Evolutionary conservation across 768 basidiomycete genomes (phyloP).

Genomic region (Daedaleopsis sinensis): DNA sequence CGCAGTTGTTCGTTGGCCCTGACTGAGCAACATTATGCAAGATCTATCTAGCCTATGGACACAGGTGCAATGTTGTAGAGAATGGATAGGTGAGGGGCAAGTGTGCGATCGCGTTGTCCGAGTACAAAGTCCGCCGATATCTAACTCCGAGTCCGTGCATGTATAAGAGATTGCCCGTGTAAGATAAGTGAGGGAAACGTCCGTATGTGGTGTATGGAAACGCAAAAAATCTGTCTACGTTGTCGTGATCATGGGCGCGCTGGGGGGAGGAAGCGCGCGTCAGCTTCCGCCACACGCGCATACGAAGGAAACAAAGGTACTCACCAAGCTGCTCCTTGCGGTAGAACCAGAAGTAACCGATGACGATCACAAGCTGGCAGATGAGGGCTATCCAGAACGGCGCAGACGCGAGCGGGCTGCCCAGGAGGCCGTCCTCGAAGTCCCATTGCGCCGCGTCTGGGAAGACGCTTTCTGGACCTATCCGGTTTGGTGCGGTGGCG

Average conservation of each 20-base stretch:
- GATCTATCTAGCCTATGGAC: conserved; percentile 21
- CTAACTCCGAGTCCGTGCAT: conserved; percentile 28
- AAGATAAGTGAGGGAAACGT: conserved; percentile 31
- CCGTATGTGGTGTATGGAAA: conserved; percentile 23
- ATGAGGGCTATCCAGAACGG: conserved; percentile 87
- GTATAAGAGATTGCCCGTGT: conserved; percentile 26
- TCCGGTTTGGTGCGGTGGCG: conserved; percentile 85
- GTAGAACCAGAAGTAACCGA: conserved; percentile 97
- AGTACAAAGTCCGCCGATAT: conserved; percentile 32
- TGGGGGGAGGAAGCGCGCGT: conserved; percentile 11
- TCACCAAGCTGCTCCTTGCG: conserved; percentile 89
- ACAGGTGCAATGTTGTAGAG: conserved; percentile 25
- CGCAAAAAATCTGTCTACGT: conserved; percentile 24
- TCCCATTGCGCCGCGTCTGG: conserved; percentile 93
- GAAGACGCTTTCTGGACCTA: conserved; percentile 90
- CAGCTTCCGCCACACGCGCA: neutral
- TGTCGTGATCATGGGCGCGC: conserved; percentile 40
- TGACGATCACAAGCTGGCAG: conserved; percentile 82
- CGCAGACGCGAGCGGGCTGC: conserved; percentile 81
- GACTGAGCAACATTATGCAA: conserved; percentile 20
- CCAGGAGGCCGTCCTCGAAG: conserved; percentile 68
- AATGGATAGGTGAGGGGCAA: conserved; percentile 24
- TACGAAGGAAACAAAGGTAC: conserved; percentile 22
- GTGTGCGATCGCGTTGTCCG: conserved; percentile 20
- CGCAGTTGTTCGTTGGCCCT: neutral